Evolutionary conservation across 257 asterid genomes (phyloP), one percentile per base, ranked within the genome.

Genomic region (Solanum neorickii): DNA sequence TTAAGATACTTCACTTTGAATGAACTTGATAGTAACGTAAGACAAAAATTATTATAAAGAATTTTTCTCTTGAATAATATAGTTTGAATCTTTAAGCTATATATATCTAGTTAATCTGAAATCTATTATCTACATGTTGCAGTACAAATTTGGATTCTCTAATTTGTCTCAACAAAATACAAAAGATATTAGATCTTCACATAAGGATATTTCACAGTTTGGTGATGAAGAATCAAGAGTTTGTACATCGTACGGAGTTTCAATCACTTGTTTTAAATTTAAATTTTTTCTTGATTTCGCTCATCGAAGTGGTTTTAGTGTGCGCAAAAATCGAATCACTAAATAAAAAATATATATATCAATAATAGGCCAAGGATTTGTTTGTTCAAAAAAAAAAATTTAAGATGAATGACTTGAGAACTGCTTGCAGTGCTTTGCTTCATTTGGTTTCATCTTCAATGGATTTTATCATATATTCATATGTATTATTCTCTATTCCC

Each of bases 381-480:
- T 31, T 31, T 31, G 33, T 31, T 31, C 33, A 31, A 31, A 31
- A 31, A 3, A 31, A 3, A 31, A 31, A 3, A 3, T 31, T 31
- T 0, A 31, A 31, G 33, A 31, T 31, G 33, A 31, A 31, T 31
- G 33, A 31, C 33, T 31, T 31, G 33, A 31, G 33, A 31, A 31
- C 33, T 72, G 91, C 89, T 90, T 91, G 92, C 21, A 88, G 89
- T 31, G 33, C 33, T 31, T 31, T 31, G 33, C 33, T 31, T 31
- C 33, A 31, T 31, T 31, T 31, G 33, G 33, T 31, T 31, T 31
- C 33, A 31, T 31, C 33, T 31, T 31, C 33, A 31, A 31, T 31
- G 33, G 33, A 31, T 31, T 31, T 31, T 31, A 31, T 31, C 33
- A 31, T 31, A 3, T 31, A 31, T 31, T 31, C 4, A 31, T 31